Evolutionary conservation across 495 filamentous ascomycete genomes (phyloP), one percentile per base, ranked within the genome.

Genomic region (Astrocystis sublimbata): DNA sequence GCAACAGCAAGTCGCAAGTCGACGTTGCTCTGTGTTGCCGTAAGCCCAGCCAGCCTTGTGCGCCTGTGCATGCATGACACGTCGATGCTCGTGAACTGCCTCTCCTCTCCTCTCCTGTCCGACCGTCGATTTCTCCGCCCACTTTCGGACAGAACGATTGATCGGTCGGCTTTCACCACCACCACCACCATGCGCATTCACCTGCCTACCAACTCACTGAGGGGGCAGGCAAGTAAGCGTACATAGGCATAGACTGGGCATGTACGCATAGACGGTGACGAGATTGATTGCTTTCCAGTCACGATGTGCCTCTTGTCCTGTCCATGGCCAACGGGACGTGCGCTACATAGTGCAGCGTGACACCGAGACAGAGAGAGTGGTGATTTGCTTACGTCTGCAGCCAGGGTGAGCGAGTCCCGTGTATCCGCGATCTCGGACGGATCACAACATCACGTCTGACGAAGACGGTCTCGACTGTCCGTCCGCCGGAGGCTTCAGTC

Each of bases 61-160:
- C n/a, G n/a, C n/a, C 31, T 19, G 28, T 40, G 40, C 38, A 45
- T 57, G 54, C 54, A 57, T 45, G 54, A 57, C 54, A 57, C 54
- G 54, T 57, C 19, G 31, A 33, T 31, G 30, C 46, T 52, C 30
- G n/a, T 4, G 7, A 17, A 19, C 41, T 43, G 1, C 41, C 3
- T 4, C 10, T 12, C 8, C 36, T n/a, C n/a, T n/a, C n/a, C n/a
- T n/a, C n/a, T n/a, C n/a, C n/a, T n/a, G n/a, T n/a, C 51, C 24
- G 47, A 51, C 33, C 3, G 17, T 7, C 45, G 6, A 47, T 12
- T 47, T 47, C 23, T 24, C 23, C 46, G 30, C 6, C 21, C 15
- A 13, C n/a, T 17, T 26, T 9, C 23, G 0, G 46, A 30, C 23
- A 24, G 52, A 30, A n/a, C n/a, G n/a, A n/a, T n/a, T 56, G 52